These are phyloP conservation scores for Verticillium tricorpus DNA, from an alignment of 2,329 filamentous ascomycete species.

Conservation along the genomic window DNA sequence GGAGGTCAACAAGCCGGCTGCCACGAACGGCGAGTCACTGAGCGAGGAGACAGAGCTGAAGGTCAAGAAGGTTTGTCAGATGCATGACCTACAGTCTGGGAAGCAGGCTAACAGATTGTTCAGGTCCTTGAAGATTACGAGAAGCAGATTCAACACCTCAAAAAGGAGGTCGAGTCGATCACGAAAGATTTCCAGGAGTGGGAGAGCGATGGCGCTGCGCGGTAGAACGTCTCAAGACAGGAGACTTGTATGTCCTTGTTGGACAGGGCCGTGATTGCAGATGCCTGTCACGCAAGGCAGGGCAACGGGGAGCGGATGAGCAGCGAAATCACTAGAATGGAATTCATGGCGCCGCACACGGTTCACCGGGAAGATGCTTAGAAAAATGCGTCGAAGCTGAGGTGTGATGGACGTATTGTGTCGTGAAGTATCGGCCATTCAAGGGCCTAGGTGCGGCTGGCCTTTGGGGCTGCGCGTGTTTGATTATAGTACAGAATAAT, in stretches of 20 bases:
- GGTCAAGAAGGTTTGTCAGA: slow-evolving; percentile 64
- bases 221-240: background rate
- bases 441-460: background rate
- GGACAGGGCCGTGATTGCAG: background rate
- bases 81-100: background rate
- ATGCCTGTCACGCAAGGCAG: background rate
- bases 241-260: background rate
- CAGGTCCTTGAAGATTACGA: slow-evolving; percentile 79
- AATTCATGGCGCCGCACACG: background rate
- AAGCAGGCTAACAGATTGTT: slow-evolving; percentile 2
- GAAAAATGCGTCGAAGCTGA: background rate
- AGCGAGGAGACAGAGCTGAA: slow-evolving; percentile 67
- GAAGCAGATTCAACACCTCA: slow-evolving; percentile 71
- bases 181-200: slow-evolving; percentile 53
- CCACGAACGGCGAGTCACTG: slow-evolving; percentile 51
- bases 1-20: slow-evolving; percentile 66
- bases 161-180: slow-evolving; percentile 64
- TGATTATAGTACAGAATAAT: slow-evolving; percentile 10
- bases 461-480: background rate
- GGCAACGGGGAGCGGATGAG: background rate
- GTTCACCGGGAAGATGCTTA: background rate
- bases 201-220: slow-evolving; percentile 44
- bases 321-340: background rate
- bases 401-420: background rate
- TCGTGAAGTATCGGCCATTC: background rate